Base-by-base conservation (phyloP, 1,139 yeast genomes). In the Lizanozyma gosingica region DNA sequence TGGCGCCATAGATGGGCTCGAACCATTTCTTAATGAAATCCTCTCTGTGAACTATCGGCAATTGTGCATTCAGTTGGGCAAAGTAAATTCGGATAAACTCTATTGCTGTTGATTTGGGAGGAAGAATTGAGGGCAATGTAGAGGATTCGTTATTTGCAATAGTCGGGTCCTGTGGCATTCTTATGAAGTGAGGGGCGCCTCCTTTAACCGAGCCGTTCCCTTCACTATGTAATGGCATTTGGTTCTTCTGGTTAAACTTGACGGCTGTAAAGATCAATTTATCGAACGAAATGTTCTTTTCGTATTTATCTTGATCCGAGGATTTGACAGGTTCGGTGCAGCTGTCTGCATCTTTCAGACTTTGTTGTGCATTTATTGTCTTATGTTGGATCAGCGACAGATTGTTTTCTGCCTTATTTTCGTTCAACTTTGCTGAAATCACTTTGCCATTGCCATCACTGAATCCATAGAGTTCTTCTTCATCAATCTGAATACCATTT, bases 1-100 rank as follows among this genome's bases (percentile, higher is more conserved):
- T 64, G 4, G 66, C 59, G 2, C 96, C 96, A 54, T 87, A 87
- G 1, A 87, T 69, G 0, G 95, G 96, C 45, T 77, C 74, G 54
- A 83, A 88, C 53, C 78, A 80, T 36, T 68, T 65, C 39, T 64
- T 63, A 36, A 88, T 57, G 52, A 87, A 87, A 47, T 74, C 77
- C 51, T 86, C 95, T 34, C 95, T 71, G 55, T 88, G 96, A 39
- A 88, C 59, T 3, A 87, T 70, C 0, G 96, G 96, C 34, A 84
- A 55, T 56, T 86, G 95, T 2, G 94, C 67, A 54, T 87, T 87
- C 15, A 92, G 76, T 50, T 83, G 92, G 17, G 85, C 76, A 54
- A 88, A 88, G 57, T 73, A 87, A 2, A 78, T 67, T 39, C 76
- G 71, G n/a, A 87, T 54, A 40, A 84, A 72, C 41, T 71, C 70